Percentiles rank a stretch among this genome's conserved stretches.
Evolutionary conservation across 2,329 filamentous ascomycete species (phyloP).

Genomic region (Apiospora phragmitis): DNA sequence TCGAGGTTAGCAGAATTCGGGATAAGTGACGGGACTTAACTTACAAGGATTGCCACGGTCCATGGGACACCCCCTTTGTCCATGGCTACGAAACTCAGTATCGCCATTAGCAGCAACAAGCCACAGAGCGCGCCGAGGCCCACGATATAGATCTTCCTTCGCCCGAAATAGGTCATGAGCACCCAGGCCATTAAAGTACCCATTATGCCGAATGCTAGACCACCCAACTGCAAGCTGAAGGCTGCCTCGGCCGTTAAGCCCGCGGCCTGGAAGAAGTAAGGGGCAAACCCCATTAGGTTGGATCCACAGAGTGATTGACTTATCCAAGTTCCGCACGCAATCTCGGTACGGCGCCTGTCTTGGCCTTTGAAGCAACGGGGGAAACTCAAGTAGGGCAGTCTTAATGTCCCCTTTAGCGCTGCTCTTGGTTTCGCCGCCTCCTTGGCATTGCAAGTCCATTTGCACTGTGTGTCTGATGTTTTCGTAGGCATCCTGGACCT

Average conservation of each 20-base stretch:
- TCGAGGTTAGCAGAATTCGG: neutral
- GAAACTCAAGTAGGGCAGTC: conserved; percentile 30
- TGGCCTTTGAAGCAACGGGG: conserved; percentile 37
- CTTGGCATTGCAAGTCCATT: conserved; percentile 18
- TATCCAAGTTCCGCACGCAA: conserved; percentile 28
- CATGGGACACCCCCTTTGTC: conserved; percentile 6
- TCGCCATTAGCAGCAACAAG: conserved; percentile 13
- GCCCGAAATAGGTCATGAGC: conserved; percentile 15
- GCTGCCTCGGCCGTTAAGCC: conserved; percentile 20
- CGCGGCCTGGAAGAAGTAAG: conserved; percentile 32
- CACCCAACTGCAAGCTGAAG: conserved; percentile 13
- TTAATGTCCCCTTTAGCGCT: neutral
- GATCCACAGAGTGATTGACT: conserved; percentile 24
- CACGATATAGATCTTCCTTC: conserved; percentile 15
- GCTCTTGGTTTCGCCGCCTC: neutral
- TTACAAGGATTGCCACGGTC: conserved; percentile 14
- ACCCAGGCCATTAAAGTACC: conserved; percentile 16
- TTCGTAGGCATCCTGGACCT: conserved; percentile 27
- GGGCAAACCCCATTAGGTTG: conserved; percentile 28
- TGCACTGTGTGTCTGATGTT: conserved; percentile 38
- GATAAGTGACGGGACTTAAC: neutral
- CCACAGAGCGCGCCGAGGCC: conserved; percentile 13
- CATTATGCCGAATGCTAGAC: conserved; percentile 7
- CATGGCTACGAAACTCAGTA: conserved; percentile 9
- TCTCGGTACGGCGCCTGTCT: conserved; percentile 35